Percentiles rank a stretch among this genome's conserved stretches.
These are phyloP conservation scores for Sclerotinia sclerotiorum DNA, from an alignment of 2,329 filamentous ascomycete species.

Conservation along the genomic window DNA sequence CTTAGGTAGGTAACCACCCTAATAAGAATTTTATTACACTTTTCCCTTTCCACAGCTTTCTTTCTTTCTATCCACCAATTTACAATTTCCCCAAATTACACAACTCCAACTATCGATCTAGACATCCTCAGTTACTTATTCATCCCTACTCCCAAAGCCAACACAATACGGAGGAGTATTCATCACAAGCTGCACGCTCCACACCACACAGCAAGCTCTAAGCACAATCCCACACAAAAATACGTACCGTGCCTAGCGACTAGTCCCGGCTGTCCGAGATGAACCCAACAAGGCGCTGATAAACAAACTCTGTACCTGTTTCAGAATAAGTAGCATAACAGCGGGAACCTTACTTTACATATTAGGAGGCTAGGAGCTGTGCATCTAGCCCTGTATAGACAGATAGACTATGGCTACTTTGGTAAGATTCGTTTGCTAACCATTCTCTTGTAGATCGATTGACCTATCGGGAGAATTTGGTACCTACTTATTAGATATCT, in stretches of 20 bases:
- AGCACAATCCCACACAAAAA: neutral
- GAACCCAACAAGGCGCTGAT: neutral
- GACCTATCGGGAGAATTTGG: neutral
- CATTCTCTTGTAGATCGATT: neutral
- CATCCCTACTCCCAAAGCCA: no score
- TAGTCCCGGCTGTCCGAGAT: slow-evolving; percentile 3
- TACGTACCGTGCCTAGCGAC: neutral
- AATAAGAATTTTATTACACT: no score
- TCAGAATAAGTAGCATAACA: neutral
- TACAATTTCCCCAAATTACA: no score
- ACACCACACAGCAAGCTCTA: neutral
- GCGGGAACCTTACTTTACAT: neutral
- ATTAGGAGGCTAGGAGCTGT: no score
- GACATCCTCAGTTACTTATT: no score
- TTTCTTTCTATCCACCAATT: no score
- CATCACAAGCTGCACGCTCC: neutral
- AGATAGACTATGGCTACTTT: no score
- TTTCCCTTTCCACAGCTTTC: no score
- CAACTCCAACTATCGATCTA: no score
- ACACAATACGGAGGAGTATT: neutral
- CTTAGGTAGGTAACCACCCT: no score
- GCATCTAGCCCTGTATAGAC: neutral
- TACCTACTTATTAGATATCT: neutral
- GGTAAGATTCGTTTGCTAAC: neutral
- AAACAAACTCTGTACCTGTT: neutral